Evolutionary conservation across 2,329 filamentous ascomycete species (phyloP).

Genomic region (Apiospora rasikravindrae): DNA sequence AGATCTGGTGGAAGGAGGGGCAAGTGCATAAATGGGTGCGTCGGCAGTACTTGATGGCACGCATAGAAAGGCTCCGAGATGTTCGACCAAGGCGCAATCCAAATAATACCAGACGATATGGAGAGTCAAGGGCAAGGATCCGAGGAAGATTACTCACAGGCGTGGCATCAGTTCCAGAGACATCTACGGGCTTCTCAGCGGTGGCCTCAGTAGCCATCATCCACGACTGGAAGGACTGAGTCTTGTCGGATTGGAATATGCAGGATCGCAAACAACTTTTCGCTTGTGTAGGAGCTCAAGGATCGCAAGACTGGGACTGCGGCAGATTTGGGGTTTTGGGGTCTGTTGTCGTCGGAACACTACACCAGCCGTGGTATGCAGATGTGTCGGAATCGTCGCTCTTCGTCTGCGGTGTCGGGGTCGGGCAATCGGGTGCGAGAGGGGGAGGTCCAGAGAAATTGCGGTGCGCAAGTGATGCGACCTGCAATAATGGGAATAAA

Average conservation of each 20-base stretch:
- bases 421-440: neutral
- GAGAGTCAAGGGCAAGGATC: neutral
- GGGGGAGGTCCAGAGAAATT: neutral
- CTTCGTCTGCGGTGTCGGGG: neutral
- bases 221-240: conserved; percentile 27
- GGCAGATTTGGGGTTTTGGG: neutral
- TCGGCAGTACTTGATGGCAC: neutral
- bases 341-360: conserved; percentile 1
- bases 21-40: conserved; percentile 22
- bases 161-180: conserved; percentile 39
- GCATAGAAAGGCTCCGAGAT: neutral
- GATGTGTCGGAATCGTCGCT: conserved; percentile 12
- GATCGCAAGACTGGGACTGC: neutral
- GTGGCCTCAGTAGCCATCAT: conserved; percentile 44
- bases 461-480: conserved; percentile 3
- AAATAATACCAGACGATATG: neutral
- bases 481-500: neutral
- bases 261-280: neutral
- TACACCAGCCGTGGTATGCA: neutral
- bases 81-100: neutral
- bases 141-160: conserved; percentile 34
- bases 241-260: neutral
- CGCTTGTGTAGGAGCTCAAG: neutral
- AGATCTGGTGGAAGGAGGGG: conserved; percentile 23
- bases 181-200: conserved; percentile 38